These are phyloP conservation scores for Stagonosporopsis chrysanthemi DNA, from an alignment of 2,329 filamentous ascomycete species.

Conservation along the genomic window DNA sequence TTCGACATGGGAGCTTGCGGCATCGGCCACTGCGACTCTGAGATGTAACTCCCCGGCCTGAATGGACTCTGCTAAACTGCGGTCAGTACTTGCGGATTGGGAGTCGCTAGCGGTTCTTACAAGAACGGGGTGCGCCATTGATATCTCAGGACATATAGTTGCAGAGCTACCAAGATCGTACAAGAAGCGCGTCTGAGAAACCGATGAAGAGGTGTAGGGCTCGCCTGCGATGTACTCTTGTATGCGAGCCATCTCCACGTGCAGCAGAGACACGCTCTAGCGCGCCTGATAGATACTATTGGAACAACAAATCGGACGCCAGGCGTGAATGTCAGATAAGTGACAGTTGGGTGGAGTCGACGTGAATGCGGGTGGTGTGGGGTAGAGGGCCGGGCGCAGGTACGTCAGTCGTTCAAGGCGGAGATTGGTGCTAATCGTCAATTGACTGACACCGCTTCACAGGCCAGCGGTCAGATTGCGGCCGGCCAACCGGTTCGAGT, in stretches of 20 bases:
- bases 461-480: constrained; percentile 30
- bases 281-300: constrained; percentile 5
- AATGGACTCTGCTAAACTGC: constrained; percentile 19
- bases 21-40: constrained; percentile 16
- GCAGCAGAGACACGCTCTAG: constrained; percentile 2
- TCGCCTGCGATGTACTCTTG: constrained; percentile 14
- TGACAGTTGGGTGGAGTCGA: constrained; percentile 16
- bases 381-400: constrained; percentile 21
- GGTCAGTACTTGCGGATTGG: constrained; percentile 3
- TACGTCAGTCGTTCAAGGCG: constrained; percentile 30
- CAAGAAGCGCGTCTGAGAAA: constrained; percentile 8
- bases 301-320: constrained; percentile 5
- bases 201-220: constrained; percentile 11
- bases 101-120: constrained; percentile 17
- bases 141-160: neutral
- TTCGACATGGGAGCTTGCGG: neutral
- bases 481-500: constrained; percentile 2
- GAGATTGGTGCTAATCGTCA: constrained; percentile 28
- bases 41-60: constrained; percentile 10
- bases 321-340: constrained; percentile 5
- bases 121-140: constrained; percentile 28
- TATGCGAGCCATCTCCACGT: constrained; percentile 27
- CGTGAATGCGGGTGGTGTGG: constrained; percentile 31
- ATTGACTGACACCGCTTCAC: constrained; percentile 35
- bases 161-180: constrained; percentile 8